Evolutionary conservation across 2,329 filamentous ascomycete species (phyloP).

Genomic region (Aspergillus pseudoterreus): DNA sequence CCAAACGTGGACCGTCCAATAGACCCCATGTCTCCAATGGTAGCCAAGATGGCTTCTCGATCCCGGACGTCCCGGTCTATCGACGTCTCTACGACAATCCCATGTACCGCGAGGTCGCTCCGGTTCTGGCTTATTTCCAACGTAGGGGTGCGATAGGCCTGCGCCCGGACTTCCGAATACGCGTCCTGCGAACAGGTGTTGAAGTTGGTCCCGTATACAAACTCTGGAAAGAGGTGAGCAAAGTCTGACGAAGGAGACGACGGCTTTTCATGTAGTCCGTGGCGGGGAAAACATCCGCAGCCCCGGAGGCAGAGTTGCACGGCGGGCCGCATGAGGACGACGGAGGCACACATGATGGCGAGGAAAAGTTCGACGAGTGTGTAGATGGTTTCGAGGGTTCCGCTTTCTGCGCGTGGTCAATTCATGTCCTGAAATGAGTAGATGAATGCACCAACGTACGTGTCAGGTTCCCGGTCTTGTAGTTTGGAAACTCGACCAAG

Average conservation of each 20-base stretch:
- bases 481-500: slow-evolving; percentile 1
- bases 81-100: slow-evolving; percentile 4
- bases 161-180: not conserved
- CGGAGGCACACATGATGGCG: slow-evolving; percentile 3
- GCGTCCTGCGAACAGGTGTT: not conserved
- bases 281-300: not conserved
- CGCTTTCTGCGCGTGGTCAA: not conserved
- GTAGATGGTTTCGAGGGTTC: not conserved
- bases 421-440: not conserved
- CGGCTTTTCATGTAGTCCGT: not conserved
- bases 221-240: not conserved
- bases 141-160: not conserved
- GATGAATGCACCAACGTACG: not conserved
- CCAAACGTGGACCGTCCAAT: not conserved
- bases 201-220: not conserved
- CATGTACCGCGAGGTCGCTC: not conserved
- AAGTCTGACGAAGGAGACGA: not conserved
- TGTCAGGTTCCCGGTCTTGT: not conserved
- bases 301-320: not conserved
- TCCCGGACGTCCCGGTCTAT: slow-evolving; percentile 4
- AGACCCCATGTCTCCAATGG: not conserved
- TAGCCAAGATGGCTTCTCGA: not conserved
- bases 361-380: slow-evolving; percentile 1
- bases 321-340: slow-evolving; percentile 1
- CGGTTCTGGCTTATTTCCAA: not conserved